Percentiles rank a stretch among this genome's conserved stretches.
Conservation (phyloP, 345 rosid species). For the Eucalyptus camaldulensis region DNA sequence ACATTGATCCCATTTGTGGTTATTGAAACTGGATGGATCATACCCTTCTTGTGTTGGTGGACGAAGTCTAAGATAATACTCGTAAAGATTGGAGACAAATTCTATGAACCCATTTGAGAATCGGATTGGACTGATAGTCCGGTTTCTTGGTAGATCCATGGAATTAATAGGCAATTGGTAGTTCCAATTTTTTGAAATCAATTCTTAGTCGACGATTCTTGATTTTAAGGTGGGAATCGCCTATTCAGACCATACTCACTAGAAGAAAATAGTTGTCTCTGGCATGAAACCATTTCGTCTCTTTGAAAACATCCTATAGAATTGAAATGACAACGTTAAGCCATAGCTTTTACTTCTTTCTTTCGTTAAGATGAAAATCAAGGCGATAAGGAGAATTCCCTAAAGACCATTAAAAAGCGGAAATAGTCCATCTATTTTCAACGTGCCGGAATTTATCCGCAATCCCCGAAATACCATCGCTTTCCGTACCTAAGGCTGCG, state of each 20-base stretch:
- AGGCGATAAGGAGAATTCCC: background rate
- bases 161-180: accelerated
- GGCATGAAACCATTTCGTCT: accelerated
- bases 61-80: too few species aligned
- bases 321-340: background rate
- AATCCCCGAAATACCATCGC: background rate
- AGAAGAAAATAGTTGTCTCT: background rate
- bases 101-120: too few species aligned
- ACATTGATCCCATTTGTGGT: too few species aligned
- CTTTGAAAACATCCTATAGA: background rate
- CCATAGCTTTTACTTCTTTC: background rate
- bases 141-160: accelerated
- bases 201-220: accelerated
- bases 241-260: accelerated
- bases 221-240: accelerated
- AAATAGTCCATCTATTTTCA: background rate
- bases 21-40: too few species aligned
- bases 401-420: background rate
- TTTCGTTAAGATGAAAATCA: background rate
- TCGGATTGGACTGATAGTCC: accelerated
- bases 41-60: too few species aligned
- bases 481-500: background rate
- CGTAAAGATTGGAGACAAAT: too few species aligned
- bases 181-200: accelerated
- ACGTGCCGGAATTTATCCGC: background rate